Percentiles rank a stretch among this genome's conserved stretches.
Evolutionary conservation across 345 rosid genomes (phyloP).

Genomic region (Brassica incana): DNA sequence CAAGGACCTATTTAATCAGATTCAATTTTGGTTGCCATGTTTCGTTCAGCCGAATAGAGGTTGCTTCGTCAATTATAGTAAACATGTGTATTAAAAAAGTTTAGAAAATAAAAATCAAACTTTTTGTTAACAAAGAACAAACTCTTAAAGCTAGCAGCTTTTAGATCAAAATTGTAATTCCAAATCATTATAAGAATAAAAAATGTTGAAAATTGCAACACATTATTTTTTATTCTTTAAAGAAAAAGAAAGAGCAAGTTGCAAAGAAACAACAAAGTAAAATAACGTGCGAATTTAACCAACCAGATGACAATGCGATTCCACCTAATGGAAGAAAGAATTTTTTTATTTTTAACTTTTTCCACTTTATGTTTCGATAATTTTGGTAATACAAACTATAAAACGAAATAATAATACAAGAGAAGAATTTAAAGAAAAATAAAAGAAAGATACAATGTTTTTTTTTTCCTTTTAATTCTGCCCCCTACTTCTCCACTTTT

Average conservation of each 20-base stretch:
- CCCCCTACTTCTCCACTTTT: slow-evolving; percentile 30
- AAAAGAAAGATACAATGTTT: slow-evolving; percentile 16
- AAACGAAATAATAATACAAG: not conserved
- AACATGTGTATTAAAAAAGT: not conserved
- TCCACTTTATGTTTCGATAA: slow-evolving; percentile 3
- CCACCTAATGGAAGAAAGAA: slow-evolving; percentile 18
- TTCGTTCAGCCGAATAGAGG: not conserved
- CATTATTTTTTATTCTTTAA: not conserved
- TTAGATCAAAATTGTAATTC: not conserved
- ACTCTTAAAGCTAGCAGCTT: not conserved
- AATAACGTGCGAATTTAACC: slow-evolving; percentile 21
- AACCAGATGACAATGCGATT: slow-evolving; percentile 29
- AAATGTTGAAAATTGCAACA: not conserved
- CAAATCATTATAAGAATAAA: not conserved
- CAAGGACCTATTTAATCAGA: slow-evolving; percentile 3
- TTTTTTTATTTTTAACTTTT: not conserved
- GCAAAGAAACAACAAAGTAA: not conserved
- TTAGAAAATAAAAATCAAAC: not conserved
- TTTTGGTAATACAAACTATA: slow-evolving; percentile 15
- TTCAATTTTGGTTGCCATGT: not conserved
- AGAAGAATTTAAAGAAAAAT: not conserved
- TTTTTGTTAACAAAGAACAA: not conserved
- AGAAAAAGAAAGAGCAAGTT: slow-evolving; percentile 13
- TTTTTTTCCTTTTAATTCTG: slow-evolving; percentile 20
- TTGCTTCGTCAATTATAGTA: slow-evolving; percentile 1